Evolutionary conservation across 495 filamentous ascomycete species (phyloP).

Genomic region (Thozetella sp.): DNA sequence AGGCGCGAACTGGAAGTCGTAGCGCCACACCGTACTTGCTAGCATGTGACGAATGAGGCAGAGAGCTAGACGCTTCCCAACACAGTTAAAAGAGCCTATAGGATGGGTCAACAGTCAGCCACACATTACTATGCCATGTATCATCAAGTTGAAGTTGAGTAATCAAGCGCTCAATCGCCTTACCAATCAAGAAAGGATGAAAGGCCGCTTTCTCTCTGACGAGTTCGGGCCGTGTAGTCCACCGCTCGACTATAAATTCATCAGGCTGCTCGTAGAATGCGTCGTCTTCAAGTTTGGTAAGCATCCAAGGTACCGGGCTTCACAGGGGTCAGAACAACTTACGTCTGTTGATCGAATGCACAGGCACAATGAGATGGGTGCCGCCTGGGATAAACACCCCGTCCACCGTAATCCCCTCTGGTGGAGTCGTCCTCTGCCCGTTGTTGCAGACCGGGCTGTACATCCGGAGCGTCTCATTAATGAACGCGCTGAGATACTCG

Average conservation of each 20-base stretch:
- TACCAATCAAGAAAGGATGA: slow-evolving; percentile 46
- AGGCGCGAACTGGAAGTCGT: neutral
- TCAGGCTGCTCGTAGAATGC: neutral
- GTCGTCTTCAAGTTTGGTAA: neutral
- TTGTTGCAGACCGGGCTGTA: slow-evolving; percentile 48
- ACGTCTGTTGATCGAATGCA: slow-evolving; percentile 31
- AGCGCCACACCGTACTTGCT: neutral
- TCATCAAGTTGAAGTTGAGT: no score
- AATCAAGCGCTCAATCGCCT: no score
- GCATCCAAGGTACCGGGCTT: neutral
- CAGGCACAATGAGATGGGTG: slow-evolving; percentile 36
- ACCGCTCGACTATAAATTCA: slow-evolving; percentile 49
- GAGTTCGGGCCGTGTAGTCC: slow-evolving; percentile 43
- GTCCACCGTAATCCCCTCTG: slow-evolving; percentile 45
- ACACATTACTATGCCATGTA: no score
- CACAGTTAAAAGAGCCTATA: neutral
- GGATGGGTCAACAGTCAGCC: no score
- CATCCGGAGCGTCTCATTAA: slow-evolving; percentile 56
- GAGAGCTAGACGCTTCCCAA: neutral
- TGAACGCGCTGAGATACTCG: slow-evolving; percentile 41
- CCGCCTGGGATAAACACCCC: slow-evolving; percentile 42
- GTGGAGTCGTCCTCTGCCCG: slow-evolving; percentile 41
- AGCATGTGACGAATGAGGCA: neutral
- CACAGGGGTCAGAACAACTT: neutral
- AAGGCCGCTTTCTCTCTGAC: slow-evolving; percentile 46